phyloP scores from a whole-genome alignment of 140 eudicot genomes.

The Ambrosia hybrid region DNA sequence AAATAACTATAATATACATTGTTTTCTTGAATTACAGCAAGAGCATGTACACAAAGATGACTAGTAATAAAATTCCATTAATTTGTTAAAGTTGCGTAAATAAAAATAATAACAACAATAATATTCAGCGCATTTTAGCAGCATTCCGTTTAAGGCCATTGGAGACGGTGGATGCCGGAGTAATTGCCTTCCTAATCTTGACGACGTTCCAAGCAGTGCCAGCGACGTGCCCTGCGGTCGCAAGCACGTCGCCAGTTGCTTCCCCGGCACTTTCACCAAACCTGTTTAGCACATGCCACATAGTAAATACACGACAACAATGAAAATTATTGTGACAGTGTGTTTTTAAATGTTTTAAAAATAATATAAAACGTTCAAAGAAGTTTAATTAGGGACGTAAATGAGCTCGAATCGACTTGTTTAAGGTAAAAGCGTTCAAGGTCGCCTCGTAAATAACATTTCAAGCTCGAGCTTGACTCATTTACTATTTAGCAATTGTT shows the following conservation, averaged over 20 bases:
- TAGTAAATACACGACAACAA: neutral
- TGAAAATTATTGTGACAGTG: too few relatives aligned
- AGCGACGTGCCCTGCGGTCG: conserved; percentile 84
- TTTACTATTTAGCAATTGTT: too few relatives aligned
- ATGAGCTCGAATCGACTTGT: too few relatives aligned
- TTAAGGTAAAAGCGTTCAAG: too few relatives aligned
- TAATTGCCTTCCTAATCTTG: conserved; percentile 79
- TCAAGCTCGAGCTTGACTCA: neutral
- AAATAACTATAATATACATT: too few relatives aligned
- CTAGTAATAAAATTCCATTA: neutral
- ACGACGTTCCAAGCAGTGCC: conserved; percentile 88
- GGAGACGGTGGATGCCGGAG: conserved; percentile 58
- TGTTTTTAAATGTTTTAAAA: neutral
- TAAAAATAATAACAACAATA: neutral
- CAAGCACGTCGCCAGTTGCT: conserved; percentile 77
- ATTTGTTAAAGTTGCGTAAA: neutral
- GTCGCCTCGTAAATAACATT: too few relatives aligned
- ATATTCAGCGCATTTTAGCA: conserved; percentile 26
- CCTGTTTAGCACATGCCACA: conserved; percentile 27
- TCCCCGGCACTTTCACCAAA: conserved; percentile 90
- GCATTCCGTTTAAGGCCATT: conserved; percentile 47
- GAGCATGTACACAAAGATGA: too few relatives aligned
- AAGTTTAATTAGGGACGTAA: too few relatives aligned
- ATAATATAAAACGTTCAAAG: neutral
- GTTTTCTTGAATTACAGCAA: too few relatives aligned